Conservation (phyloP, 106 monocot species). For the Dactylorhiza incarnata region DNA sequence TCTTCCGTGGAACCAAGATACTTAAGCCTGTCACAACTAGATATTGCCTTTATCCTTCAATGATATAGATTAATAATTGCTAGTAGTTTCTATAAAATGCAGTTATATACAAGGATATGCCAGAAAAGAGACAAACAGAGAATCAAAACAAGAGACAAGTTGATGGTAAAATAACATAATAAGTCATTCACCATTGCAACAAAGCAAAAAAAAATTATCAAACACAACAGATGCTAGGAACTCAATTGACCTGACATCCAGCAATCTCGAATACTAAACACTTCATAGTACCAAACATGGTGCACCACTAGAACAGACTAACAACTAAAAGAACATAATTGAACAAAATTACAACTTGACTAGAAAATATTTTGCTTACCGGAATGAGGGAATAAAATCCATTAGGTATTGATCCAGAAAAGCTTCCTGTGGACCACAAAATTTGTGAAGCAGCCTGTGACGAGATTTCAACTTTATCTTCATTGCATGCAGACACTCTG, state of each 20-base stretch:
- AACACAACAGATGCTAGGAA: background rate
- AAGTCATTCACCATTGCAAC: background rate
- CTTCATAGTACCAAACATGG: background rate
- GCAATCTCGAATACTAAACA: background rate
- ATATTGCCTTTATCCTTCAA: too few species aligned
- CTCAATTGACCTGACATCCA: background rate
- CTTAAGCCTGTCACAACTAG: too few species aligned
- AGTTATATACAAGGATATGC: background rate
- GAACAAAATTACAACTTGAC: background rate
- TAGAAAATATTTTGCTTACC: slow-evolving; percentile 37
- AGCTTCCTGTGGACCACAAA: slow-evolving; percentile 81
- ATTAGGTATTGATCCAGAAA: slow-evolving; percentile 72
- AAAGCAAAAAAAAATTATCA: background rate
- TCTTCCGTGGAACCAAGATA: too few species aligned
- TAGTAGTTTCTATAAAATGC: background rate
- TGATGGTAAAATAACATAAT: background rate
- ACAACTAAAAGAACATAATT: background rate
- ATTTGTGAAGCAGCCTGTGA: slow-evolving; percentile 55
- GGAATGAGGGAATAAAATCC: slow-evolving; percentile 89
- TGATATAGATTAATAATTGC: too few species aligned
- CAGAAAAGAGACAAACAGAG: background rate
- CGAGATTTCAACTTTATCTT: slow-evolving; percentile 27
- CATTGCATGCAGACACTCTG: slow-evolving; percentile 15
- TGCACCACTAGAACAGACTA: background rate
- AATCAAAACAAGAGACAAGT: background rate